Evolutionary conservation across 805 yeast genomes (phyloP), one percentile per base, ranked within the genome.

Genomic region (Sugiyamaella americana): DNA sequence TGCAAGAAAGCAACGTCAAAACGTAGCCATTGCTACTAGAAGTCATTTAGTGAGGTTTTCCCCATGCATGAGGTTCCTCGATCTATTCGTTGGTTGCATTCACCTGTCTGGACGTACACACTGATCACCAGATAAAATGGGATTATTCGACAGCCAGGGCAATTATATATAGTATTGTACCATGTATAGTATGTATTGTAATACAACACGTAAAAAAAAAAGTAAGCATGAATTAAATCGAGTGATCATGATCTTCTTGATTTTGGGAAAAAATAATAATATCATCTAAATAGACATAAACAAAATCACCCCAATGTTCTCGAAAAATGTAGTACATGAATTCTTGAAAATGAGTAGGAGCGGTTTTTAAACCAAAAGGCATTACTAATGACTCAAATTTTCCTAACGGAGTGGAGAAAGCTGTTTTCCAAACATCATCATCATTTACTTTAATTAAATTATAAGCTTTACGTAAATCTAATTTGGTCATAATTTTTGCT

Each of bases 281-380:
- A 13, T 26, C 32, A 13, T 26, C 32, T 26, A 26, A 13, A 13
- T 26, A 26, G 32, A 13, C 32, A 13, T 26, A 26, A 26, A 26
- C 32, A 13, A 26, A 26, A 8, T 8, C 13, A 8, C 32, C 32
- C 32, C 32, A 26, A 13, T 26, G 32, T 26, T 26, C 32, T 26
- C 32, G 8, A 13, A 38, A 42, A 5, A 38, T n/a, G 10, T 13
- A 6, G 5, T 43, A n/a, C 49, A 44, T 48, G 8, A 22, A n/a
- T 11, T 43, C 40, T 32, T 59, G 63, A 38, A 62, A 61, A 2
- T 55, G 45, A 1, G 59, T 56, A 1, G 65, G 64, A 1, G 61
- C 64, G 41, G 56, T 58, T 10, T 49, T 26, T 37, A 57, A 41
- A 1, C 64, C 65, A 43, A 60, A 59, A 0, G 62, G 64, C 61